phyloP scores from a whole-genome alignment of 208 protist genomes.

The Leishmania aethiopica region DNA sequence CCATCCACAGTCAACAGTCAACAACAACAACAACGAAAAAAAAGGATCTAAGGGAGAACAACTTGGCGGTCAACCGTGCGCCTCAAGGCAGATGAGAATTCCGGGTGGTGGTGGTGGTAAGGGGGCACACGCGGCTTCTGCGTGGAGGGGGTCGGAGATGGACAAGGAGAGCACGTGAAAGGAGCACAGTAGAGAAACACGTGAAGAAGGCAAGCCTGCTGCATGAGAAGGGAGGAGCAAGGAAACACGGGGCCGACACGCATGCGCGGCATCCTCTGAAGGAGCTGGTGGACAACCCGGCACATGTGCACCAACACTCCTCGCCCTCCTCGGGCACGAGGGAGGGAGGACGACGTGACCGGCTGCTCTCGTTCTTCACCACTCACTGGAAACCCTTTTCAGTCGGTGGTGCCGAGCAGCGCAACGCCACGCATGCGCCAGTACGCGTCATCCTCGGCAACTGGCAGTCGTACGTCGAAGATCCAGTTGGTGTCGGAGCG shows the following conservation, averaged over 20 bases:
- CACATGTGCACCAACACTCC: background rate
- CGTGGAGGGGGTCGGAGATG: background rate
- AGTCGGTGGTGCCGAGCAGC: conserved; percentile 87
- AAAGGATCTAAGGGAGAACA: background rate
- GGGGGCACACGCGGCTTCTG: background rate
- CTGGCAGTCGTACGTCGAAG: conserved; percentile 95
- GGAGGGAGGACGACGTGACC: background rate
- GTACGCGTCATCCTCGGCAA: conserved; percentile 93
- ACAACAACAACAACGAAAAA: no score
- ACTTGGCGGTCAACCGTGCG: background rate
- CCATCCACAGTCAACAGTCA: no score
- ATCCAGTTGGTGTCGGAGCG: conserved; percentile 97
- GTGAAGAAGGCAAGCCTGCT: background rate
- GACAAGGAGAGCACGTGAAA: background rate
- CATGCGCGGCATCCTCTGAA: background rate
- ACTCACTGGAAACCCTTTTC: conserved; percentile 9
- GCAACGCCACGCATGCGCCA: conserved; percentile 97
- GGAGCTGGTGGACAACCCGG: background rate
- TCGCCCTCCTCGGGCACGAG: background rate
- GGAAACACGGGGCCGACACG: background rate
- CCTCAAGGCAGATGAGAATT: background rate
- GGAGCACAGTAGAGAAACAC: background rate
- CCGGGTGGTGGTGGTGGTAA: no score
- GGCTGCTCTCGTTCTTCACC: background rate
- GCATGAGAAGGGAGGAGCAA: background rate